phyloP scores from a whole-genome alignment of 352 stramenopile species.

The Phytopythium delawarense region DNA sequence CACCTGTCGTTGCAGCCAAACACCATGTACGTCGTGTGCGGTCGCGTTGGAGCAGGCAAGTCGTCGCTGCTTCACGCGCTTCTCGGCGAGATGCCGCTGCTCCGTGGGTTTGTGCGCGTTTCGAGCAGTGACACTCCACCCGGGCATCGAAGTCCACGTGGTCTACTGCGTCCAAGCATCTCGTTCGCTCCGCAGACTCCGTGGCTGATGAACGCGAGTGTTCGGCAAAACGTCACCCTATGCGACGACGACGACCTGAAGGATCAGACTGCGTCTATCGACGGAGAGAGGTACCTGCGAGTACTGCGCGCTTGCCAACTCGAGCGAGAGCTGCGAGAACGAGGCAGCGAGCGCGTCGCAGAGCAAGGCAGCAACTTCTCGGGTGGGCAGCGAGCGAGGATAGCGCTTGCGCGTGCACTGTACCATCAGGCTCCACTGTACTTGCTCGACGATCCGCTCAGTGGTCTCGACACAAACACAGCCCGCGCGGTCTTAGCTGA shows the following conservation, averaged over 20 bases:
- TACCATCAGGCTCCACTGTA: conserved; percentile 70
- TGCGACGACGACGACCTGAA: conserved; percentile 14
- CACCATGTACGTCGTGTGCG: conserved; percentile 66
- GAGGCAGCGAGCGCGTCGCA: conserved; percentile 35
- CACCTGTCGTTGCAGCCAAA: conserved; percentile 32
- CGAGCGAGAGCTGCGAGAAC: conserved; percentile 50
- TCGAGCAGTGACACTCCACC: background rate
- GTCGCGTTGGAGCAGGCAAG: conserved; percentile 94
- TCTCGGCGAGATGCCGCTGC: conserved; percentile 93
- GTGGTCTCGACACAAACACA: conserved; percentile 67
- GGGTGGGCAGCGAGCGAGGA: conserved; percentile 74
- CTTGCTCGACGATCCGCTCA: conserved; percentile 88
- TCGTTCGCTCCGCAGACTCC: conserved; percentile 78
- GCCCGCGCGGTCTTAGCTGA: conserved; percentile 42
- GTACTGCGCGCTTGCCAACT: conserved; percentile 74
- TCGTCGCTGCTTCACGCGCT: conserved; percentile 93
- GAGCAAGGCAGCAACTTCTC: conserved; percentile 86
- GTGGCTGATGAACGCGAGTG: conserved; percentile 64
- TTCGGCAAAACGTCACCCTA: conserved; percentile 68
- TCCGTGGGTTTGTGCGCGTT: conserved; percentile 19
- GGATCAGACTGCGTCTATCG: conserved; percentile 9
- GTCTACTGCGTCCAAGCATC: conserved; percentile 9
- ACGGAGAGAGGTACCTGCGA: conserved; percentile 35
- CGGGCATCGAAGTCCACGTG: background rate
- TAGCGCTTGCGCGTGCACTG: conserved; percentile 82